phyloP scores from a whole-genome alignment of 1,284 basidiomycete genomes.

The Pseudozyma tsukubaensis region DNA sequence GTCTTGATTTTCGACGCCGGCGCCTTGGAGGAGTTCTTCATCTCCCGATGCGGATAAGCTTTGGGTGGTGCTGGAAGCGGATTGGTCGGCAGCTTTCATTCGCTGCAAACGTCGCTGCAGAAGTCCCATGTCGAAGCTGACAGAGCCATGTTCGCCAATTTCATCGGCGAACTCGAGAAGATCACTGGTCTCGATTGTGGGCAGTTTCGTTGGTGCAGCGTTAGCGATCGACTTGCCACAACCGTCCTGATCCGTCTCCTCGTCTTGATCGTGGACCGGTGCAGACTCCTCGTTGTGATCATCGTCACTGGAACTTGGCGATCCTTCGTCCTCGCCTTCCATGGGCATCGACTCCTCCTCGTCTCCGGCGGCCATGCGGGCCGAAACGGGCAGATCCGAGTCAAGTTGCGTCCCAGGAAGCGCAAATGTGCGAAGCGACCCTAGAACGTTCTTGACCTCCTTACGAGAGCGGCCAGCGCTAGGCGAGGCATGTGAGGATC shows the following conservation, averaged over 20 bases:
- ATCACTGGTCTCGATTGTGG: slow-evolving; percentile 1
- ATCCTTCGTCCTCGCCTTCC: background rate
- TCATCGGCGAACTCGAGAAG: background rate
- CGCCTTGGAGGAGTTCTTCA: slow-evolving; percentile 68
- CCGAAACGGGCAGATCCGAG: slow-evolving; percentile 13
- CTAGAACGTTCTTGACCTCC: slow-evolving; percentile 13
- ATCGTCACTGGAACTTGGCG: slow-evolving; percentile 2
- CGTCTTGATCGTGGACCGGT: background rate
- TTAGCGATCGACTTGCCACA: background rate
- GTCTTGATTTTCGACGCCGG: slow-evolving; percentile 75
- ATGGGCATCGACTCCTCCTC: slow-evolving; percentile 20
- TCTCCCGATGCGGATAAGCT: slow-evolving; percentile 10
- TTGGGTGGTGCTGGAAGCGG: background rate
- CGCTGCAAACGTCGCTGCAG: slow-evolving; percentile 12
- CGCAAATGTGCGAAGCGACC: slow-evolving; percentile 19
- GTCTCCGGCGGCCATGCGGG: slow-evolving; percentile 8
- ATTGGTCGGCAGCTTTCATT: slow-evolving; percentile 15
- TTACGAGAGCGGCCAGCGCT: background rate
- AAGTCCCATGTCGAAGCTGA: slow-evolving; percentile 10
- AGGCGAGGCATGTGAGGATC: background rate
- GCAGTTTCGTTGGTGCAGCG: slow-evolving; percentile 14
- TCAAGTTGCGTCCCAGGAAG: slow-evolving; percentile 16
- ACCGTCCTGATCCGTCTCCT: background rate
- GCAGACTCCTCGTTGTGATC: background rate
- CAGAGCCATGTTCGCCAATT: background rate